These are phyloP conservation scores for Ophiostoma novo-ulmi DNA, from an alignment of 2,329 filamentous ascomycete species.

Conservation along the genomic window DNA sequence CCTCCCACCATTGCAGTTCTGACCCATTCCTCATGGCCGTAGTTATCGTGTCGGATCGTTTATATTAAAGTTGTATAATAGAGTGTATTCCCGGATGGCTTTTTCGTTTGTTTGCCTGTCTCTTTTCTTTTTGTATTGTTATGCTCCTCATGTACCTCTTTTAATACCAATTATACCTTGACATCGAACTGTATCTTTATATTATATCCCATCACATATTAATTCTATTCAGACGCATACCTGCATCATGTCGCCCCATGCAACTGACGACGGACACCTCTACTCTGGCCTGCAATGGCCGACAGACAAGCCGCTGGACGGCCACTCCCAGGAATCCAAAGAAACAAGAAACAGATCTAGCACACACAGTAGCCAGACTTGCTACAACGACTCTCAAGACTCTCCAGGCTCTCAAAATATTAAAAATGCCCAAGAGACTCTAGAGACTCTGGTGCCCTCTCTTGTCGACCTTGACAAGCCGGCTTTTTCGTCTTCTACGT, in stretches of 20 bases:
- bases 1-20: neutral
- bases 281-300: constrained; percentile 1
- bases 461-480: neutral
- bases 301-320: constrained; percentile 12
- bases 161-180: neutral
- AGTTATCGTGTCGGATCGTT: neutral
- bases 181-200: neutral
- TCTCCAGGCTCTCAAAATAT: neutral
- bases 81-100: neutral
- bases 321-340: neutral
- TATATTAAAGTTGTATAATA: constrained; percentile 2
- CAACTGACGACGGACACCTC: neutral
- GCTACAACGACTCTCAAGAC: neutral
- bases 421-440: neutral
- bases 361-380: constrained; percentile 10
- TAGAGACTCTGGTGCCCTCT: neutral
- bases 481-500: neutral
- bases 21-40: neutral
- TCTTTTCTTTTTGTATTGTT: neutral
- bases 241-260: neutral
- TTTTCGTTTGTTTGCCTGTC: neutral
- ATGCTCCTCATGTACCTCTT: neutral
- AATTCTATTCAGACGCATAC: neutral
- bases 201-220: neutral
- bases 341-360: neutral